phyloP scores from a whole-genome alignment of 192 early-diverging fungal species.

The Coemansia sp. region DNA sequence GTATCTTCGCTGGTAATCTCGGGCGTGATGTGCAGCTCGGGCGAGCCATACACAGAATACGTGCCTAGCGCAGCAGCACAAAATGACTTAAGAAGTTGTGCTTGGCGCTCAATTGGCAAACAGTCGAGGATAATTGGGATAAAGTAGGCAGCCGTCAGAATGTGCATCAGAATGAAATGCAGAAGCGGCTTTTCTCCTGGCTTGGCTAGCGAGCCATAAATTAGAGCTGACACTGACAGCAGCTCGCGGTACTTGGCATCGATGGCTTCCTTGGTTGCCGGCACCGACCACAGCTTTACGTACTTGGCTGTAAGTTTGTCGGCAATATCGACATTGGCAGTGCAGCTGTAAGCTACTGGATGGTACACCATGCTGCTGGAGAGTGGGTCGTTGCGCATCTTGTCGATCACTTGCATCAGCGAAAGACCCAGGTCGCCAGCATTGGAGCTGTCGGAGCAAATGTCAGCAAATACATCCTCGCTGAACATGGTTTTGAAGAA shows the following conservation, averaged over 20 bases:
- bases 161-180: constrained; percentile 51
- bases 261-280: constrained; percentile 27
- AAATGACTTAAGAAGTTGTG: constrained; percentile 46
- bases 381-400: constrained; percentile 34
- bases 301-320: constrained; percentile 32
- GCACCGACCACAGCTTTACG: constrained; percentile 42
- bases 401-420: constrained; percentile 31
- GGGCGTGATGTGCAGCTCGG: constrained; percentile 23
- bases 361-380: constrained; percentile 12
- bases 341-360: not conserved
- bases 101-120: constrained; percentile 43
- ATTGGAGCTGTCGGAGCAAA: not conserved
- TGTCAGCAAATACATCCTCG: constrained; percentile 13
- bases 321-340: not conserved
- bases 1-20: constrained; percentile 25
- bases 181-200: constrained; percentile 19
- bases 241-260: constrained; percentile 45
- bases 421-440: constrained; percentile 7
- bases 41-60: constrained; percentile 49
- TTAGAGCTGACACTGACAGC: constrained; percentile 23
- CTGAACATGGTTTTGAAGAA: constrained; percentile 6
- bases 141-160: constrained; percentile 54
- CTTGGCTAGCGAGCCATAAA: constrained; percentile 35
- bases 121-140: constrained; percentile 43
- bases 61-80: constrained; percentile 17